Base-by-base conservation (phyloP, 2,329 filamentous ascomycete species). In the Metarhizium album region DNA sequence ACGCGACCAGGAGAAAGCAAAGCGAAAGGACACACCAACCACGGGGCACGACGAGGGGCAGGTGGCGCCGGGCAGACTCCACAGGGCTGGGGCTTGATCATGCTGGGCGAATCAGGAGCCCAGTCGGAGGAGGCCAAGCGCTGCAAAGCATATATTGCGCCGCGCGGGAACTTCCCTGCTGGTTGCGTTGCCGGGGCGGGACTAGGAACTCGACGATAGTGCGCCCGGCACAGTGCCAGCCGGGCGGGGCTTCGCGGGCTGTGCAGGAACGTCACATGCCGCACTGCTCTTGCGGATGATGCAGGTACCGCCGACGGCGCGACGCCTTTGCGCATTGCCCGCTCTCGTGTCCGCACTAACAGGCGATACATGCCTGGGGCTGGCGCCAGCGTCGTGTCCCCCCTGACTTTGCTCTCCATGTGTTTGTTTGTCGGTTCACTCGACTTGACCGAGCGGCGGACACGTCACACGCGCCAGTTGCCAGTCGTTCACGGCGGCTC, bases 281-380 rank as follows among this genome's bases (percentile, higher is more conserved):
- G 18, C 11, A 18, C 8, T 9, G 13, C 20, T 20, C 20, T 40
- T 20, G 37, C 37, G 20, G 37, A 16, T 20, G n/a, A 16, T 5
- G 16, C 37, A 40, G 18, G 37, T 40, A 40, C n/a, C 37, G 4
- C 6, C 9, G 33, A 27, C 45, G 18, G 27, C n/a, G 45, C n/a
- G 45, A n/a, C n/a, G 29, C 45, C 14, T 13, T 37, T 18, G 31
- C 27, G 29, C 9, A 23, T 20, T 42, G 24, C 11, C 24, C 48
- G 55, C 55, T 56, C 62, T 62, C 62, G 61, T 62, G 63, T 62
- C 56, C 53, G 49, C 55, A 47, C 57, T 62, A 63, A 59, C 60
- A 62, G 35, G 35, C 7, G 35, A 16, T 14, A 38, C 35, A 4
- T 38, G n/a, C n/a, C n/a, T n/a, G n/a, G n/a, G n/a, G n/a, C n/a